Evolutionary conservation across 1,284 basidiomycete genomes (phyloP).

Genomic region (Puccinia coronata): DNA sequence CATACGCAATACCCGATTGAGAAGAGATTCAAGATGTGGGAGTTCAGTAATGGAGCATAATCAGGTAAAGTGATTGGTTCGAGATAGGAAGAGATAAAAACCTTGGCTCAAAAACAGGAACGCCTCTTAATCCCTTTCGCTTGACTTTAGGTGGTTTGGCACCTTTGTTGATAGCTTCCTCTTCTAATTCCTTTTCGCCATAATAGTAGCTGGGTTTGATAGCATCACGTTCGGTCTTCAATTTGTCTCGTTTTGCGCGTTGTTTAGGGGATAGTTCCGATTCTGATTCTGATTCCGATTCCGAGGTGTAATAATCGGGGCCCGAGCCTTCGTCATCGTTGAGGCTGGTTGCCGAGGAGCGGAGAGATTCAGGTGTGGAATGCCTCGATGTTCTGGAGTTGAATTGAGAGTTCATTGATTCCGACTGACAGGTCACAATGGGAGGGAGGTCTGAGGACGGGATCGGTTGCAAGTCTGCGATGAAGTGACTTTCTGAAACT

Average conservation of each 20-base stretch:
- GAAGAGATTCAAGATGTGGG: background rate
- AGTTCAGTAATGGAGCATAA: background rate
- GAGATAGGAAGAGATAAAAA: background rate
- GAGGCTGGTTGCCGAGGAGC: background rate
- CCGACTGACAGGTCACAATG: slow-evolving; percentile 13
- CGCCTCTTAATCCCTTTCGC: slow-evolving; percentile 43
- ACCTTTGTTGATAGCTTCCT: slow-evolving; percentile 41
- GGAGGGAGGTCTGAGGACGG: background rate
- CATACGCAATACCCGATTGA: background rate
- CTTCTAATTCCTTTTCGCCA: slow-evolving; percentile 40
- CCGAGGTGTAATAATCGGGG: slow-evolving; percentile 47
- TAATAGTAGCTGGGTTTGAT: slow-evolving; percentile 50
- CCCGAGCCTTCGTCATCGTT: slow-evolving; percentile 12
- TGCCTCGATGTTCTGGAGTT: background rate
- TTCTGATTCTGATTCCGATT: slow-evolving; percentile 20
- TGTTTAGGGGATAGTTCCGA: slow-evolving; percentile 26
- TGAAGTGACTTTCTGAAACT: slow-evolving; percentile 17
- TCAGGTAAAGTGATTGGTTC: background rate
- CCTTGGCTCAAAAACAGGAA: slow-evolving; percentile 49
- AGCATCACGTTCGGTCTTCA: slow-evolving; percentile 30
- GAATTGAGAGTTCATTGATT: background rate
- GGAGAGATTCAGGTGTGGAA: background rate
- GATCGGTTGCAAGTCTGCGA: background rate
- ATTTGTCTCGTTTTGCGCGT: slow-evolving; percentile 30
- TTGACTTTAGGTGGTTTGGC: slow-evolving; percentile 14